Evolutionary conservation across 2,329 filamentous ascomycete genomes (phyloP).

Genomic region (Colletotrichum sp.): DNA sequence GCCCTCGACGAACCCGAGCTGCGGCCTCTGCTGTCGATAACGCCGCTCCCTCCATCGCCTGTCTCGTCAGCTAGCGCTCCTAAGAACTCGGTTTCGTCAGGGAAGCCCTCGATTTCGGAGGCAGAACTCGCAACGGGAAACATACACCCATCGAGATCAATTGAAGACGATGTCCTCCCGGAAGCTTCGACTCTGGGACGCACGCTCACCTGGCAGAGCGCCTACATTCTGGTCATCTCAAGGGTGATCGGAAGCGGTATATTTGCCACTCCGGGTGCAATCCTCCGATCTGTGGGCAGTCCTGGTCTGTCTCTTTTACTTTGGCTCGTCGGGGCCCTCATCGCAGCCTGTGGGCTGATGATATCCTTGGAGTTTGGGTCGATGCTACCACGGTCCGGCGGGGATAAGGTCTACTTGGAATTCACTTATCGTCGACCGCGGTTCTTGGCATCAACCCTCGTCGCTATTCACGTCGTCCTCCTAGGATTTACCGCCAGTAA

Average conservation of each 20-base stretch:
- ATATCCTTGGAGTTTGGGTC: constrained; percentile 72
- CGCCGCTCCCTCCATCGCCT: neutral
- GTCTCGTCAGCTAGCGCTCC: neutral
- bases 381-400: constrained; percentile 73
- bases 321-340: constrained; percentile 67
- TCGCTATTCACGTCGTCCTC: constrained; percentile 67
- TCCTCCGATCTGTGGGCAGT: constrained; percentile 70
- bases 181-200: constrained; percentile 64
- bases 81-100: neutral
- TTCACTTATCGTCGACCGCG: constrained; percentile 68
- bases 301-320: constrained; percentile 66
- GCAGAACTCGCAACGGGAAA: neutral
- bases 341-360: constrained; percentile 66
- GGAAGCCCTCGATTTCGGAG: neutral
- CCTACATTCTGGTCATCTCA: constrained; percentile 71
- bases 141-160: constrained; percentile 19
- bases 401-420: constrained; percentile 74
- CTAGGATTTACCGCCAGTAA: constrained; percentile 74
- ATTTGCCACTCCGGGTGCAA: constrained; percentile 73
- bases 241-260: constrained; percentile 74
- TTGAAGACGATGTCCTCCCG: constrained; percentile 65
- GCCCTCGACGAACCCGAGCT: neutral
- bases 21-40: neutral
- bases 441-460: constrained; percentile 67
- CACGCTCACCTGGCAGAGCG: constrained; percentile 66